phyloP scores from a whole-genome alignment of 441 rosid genomes.

The Gossypium trilobum region DNA sequence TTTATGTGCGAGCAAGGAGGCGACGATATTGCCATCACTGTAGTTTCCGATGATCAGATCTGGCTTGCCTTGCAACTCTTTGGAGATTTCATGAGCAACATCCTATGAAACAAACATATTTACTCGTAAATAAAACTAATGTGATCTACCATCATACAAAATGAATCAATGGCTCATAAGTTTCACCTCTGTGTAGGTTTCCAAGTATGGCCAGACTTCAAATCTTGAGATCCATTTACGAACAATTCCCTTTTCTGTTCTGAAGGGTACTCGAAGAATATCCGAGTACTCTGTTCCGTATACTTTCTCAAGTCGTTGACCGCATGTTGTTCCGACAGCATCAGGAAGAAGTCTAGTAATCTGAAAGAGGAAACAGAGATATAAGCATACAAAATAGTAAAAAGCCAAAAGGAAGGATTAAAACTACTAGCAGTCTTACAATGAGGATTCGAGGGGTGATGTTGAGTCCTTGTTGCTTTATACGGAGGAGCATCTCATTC shows the following conservation, averaged over 20 bases:
- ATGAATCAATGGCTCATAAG: neutral
- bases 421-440: conserved; percentile 30
- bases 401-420: neutral
- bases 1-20: conserved; percentile 80
- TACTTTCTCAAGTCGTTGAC: conserved; percentile 85
- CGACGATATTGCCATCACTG: conserved; percentile 94
- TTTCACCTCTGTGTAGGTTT: conserved; percentile 79
- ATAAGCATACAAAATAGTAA: neutral
- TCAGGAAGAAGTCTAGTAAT: conserved; percentile 88
- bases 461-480: conserved; percentile 84
- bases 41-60: conserved; percentile 91
- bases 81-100: conserved; percentile 71
- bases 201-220: conserved; percentile 97
- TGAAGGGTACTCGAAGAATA: conserved; percentile 86
- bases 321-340: conserved; percentile 92
- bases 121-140: neutral
- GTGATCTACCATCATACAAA: neutral
- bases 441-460: conserved; percentile 85
- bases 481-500: conserved; percentile 76
- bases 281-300: conserved; percentile 66
- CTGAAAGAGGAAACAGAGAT: conserved; percentile 28
- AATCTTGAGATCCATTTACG: conserved; percentile 92
- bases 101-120: conserved; percentile 38
- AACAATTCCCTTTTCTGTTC: conserved; percentile 73
- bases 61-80: conserved; percentile 89